phyloP scores from a whole-genome alignment of 2,329 filamentous ascomycete species.

The Monosporascus sp. region DNA sequence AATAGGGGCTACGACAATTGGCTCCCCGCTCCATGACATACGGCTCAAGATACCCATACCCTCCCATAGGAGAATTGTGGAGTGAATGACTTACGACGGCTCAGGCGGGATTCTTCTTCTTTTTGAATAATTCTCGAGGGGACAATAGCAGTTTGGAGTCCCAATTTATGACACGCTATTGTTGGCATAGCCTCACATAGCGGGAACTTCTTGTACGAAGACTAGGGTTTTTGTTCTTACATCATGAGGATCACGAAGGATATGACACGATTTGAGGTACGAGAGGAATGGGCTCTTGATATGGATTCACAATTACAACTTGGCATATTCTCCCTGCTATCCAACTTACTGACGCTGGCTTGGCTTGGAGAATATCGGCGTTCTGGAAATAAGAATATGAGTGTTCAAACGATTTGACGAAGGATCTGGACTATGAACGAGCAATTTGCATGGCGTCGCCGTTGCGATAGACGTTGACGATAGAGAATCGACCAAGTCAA shows the following conservation, averaged over 20 bases:
- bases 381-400: conserved; percentile 13
- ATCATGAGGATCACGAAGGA: conserved; percentile 23
- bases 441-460: conserved; percentile 1
- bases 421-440: background rate
- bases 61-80: conserved; percentile 4
- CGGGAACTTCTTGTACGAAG: conserved; percentile 20
- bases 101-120: conserved; percentile 1
- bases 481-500: conserved; percentile 10
- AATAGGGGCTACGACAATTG: conserved; percentile 8
- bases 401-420: conserved; percentile 16
- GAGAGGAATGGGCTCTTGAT: conserved; percentile 16
- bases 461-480: conserved; percentile 12
- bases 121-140: conserved; percentile 5
- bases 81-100: conserved; percentile 1
- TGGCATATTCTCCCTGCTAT: conserved; percentile 14
- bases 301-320: conserved; percentile 25
- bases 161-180: conserved; percentile 12
- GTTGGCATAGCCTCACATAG: conserved; percentile 1
- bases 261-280: conserved; percentile 21
- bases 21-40: conserved; percentile 1
- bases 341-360: conserved; percentile 17
- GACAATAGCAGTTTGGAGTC: conserved; percentile 14
- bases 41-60: conserved; percentile 9
- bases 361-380: conserved; percentile 20
- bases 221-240: conserved; percentile 6